Base-by-base conservation (phyloP, 208 protist species). In the Trypanosoma conorhini region DNA sequence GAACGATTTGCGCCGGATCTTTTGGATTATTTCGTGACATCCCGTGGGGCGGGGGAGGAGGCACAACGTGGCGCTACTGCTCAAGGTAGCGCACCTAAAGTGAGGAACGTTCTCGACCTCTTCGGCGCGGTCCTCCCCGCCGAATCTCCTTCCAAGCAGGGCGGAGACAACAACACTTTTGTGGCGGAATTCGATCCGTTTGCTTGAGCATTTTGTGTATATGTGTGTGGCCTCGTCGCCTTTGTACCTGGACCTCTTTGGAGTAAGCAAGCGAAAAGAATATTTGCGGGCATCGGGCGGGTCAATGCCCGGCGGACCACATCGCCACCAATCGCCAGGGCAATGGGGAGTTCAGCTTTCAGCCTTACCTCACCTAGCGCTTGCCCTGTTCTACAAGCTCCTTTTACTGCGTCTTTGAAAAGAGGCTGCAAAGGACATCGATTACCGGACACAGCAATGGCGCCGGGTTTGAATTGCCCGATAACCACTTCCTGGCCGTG, bases 131-230 rank as follows among this genome's bases (percentile, higher is more conserved):
- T 17, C 26, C 52, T 51, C 22, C 2, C 22, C 22, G 0, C 0
- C 19, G 35, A 21, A 63, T 1, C 52, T 10, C 19, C 22, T 56
- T 2, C 15, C 19, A 65, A 51, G 19, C 12, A 40, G 40, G 24
- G 28, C 3, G 35, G 40, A 62, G 54, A 56, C 22, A 15, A 15
- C 28, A 28, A 63, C 21, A 48, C 56, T 4, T 74, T 74, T 68
- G 60, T 68, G 52, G 70, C 62, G 2, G 70, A 74, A 33, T 74
- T 74, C 48, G 70, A 74, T 42, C 70, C 70, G 19, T 74, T 74
- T 74, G 70, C 60, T 40, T 74, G 38, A 66, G 28, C 22, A 60
- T 69, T 2, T 42, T 22, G 12, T 15, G 8, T 1, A 21, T 35
- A 17, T 30, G 33, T 46, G 42, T 19, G 42, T 46, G 42, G 8